These are phyloP conservation scores for Oryza australiensis DNA, from an alignment of 176 grass and related monocot genomes.

Conservation along the genomic window DNA sequence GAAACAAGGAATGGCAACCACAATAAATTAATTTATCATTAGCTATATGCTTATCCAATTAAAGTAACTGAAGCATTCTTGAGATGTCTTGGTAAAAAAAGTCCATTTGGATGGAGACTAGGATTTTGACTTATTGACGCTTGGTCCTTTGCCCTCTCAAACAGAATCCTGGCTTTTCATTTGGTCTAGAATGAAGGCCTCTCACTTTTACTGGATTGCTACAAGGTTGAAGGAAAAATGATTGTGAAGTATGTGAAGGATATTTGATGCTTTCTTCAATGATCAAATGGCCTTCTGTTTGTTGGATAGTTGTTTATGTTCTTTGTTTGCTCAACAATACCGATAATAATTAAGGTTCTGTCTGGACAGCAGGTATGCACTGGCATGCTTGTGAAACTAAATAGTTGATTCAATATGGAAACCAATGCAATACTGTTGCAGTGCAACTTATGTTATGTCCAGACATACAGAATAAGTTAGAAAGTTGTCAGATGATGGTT, in stretches of 20 bases:
- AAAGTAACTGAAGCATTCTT: conserved; percentile 22
- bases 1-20: not conserved
- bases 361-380: conserved; percentile 18
- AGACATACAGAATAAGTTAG: not conserved
- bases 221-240: conserved; percentile 55
- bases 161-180: conserved; percentile 81
- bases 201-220: conserved; percentile 52
- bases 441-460: not conserved
- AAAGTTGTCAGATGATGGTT: not conserved
- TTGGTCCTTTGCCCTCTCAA: conserved; percentile 60
- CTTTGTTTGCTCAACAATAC: conserved; percentile 31
- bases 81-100: conserved; percentile 30
- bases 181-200: conserved; percentile 67
- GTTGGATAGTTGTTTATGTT: conserved; percentile 21
- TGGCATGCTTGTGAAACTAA: conserved; percentile 38
- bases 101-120: conserved; percentile 35
- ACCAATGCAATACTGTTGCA: not conserved
- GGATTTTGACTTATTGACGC: conserved; percentile 38
- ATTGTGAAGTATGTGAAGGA: conserved; percentile 49
- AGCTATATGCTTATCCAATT: not conserved
- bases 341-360: not conserved
- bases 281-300: conserved; percentile 35
- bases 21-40: conserved; percentile 8
- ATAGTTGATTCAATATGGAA: conserved; percentile 32
- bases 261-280: conserved; percentile 36